Evolutionary conservation across 805 yeast genomes (phyloP), one percentile per base, ranked within the genome.

Genomic region (Suhomyces vadensis): DNA sequence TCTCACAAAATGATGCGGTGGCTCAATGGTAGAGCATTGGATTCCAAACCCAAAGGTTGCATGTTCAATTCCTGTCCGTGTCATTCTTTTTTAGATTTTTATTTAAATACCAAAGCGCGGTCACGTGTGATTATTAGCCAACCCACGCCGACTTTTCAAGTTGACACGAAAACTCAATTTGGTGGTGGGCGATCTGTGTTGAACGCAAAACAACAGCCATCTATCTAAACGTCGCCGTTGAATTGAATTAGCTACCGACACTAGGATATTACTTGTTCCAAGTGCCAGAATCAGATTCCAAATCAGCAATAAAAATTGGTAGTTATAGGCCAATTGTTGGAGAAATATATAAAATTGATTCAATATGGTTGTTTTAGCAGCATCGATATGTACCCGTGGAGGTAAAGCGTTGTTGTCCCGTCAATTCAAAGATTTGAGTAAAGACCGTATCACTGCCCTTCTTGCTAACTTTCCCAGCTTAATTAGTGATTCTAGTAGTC

Each of bases 361-460:
- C n/a, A 20, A 23, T 7, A 79, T 79, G 95, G 91, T 81, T 50
- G 89, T 87, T 42, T 74, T 92, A 62, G 96, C 99, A 42, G 97
- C 96, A 38, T 87, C 97, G 35, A 87, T 94, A 56, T 87, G 97
- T 66, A 85, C 96, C 33, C 88, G 91, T 57, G 85, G 89, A 47
- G 99, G 99, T 46, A 92, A 90, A 57, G 87, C 97, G 19, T 79
- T 94, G 54, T 72, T 94, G 39, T 87, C 97, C 20, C 82, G 99
- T 61, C 98, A 90, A 70, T 94, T 92, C 71, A 79, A 82, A 49
- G 97, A 89, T 50, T 68, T 94, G 55, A 74, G 87, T 39, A 84
- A 84, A 60, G 95, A 91, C 58, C 76, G 95, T 54, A 90, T 91
- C 57, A 83, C 94, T 29, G 87, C 90, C 40, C 74, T 94, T 49